These are phyloP conservation scores for Apiotrichum gamsii DNA, from an alignment of 1,284 basidiomycete genomes.

Conservation along the genomic window DNA sequence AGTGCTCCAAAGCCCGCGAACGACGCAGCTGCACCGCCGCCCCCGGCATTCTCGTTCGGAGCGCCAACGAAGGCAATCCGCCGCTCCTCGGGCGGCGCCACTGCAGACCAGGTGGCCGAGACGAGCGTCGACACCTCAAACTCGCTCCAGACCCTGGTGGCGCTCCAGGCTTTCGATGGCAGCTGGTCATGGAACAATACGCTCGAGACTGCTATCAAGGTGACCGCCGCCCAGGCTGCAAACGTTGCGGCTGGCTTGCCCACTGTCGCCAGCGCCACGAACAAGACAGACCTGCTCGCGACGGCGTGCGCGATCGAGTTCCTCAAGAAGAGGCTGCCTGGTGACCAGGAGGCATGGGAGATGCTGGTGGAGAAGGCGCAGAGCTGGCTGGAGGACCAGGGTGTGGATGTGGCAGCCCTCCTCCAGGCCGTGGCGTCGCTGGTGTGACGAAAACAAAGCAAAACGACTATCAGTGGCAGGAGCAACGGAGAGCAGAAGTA, in stretches of 20 bases:
- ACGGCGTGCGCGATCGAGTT: constrained; percentile 11
- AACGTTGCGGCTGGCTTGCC: background rate
- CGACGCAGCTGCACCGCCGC: too few species aligned
- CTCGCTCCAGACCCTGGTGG: background rate
- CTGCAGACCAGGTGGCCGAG: background rate
- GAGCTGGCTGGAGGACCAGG: constrained; percentile 7
- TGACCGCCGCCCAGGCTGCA: background rate
- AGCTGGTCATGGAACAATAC: constrained; percentile 11
- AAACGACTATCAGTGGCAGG: too few species aligned
- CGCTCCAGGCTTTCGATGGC: constrained; percentile 10
- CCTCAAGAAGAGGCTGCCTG: constrained; percentile 5
- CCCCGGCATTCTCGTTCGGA: too few species aligned
- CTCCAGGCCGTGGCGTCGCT: background rate
- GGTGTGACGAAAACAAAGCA: too few species aligned
- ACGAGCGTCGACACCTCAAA: background rate
- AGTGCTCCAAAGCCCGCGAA: too few species aligned
- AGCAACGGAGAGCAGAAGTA: too few species aligned
- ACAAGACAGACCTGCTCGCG: background rate
- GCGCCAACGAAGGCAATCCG: too few species aligned
- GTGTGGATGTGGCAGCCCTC: background rate
- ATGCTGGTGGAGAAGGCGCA: constrained; percentile 17
- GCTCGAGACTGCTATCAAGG: background rate
- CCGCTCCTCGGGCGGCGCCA: too few species aligned
- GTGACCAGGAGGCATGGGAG: constrained; percentile 13
- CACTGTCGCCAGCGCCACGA: too few species aligned